These are phyloP conservation scores for Skeletonema costatum DNA, from an alignment of 108 stramenopile species.

Conservation along the genomic window DNA sequence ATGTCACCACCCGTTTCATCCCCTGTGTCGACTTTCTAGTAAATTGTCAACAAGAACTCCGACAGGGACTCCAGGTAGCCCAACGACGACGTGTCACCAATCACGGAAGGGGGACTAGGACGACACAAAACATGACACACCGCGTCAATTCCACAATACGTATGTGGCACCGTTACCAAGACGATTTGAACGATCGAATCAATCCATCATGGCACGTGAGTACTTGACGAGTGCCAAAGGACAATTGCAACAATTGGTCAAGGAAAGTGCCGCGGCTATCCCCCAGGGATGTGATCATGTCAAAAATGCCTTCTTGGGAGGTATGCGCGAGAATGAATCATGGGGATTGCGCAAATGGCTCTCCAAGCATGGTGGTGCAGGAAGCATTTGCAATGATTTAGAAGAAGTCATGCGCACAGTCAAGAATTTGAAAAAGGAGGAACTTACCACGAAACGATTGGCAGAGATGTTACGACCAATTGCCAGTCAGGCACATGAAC, in stretches of 20 bases:
- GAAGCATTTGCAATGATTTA: constrained; percentile 80
- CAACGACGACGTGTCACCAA: constrained; percentile 18
- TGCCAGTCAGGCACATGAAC: constrained; percentile 59
- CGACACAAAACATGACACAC: constrained; percentile 61
- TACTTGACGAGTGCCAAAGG: constrained; percentile 50
- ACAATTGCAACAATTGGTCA: constrained; percentile 59
- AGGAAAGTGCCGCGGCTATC: constrained; percentile 52
- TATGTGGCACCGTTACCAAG: constrained; percentile 70
- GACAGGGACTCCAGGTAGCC: constrained; percentile 71
- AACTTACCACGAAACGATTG: constrained; percentile 57
- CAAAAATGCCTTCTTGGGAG: constrained; percentile 86
- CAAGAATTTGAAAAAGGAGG: constrained; percentile 58
- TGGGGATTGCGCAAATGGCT: constrained; percentile 92
- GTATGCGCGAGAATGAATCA: constrained; percentile 89
- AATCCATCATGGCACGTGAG: constrained; percentile 54
- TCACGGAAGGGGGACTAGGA: constrained; percentile 14
- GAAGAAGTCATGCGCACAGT: constrained; percentile 69
- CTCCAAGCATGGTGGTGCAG: constrained; percentile 78
- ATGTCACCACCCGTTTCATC: constrained; percentile 74
- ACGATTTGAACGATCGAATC: constrained; percentile 64
- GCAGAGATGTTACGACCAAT: constrained; percentile 69
- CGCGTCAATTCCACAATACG: constrained; percentile 60
- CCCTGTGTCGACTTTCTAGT: constrained; percentile 91
- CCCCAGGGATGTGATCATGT: constrained; percentile 74
- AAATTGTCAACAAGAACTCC: constrained; percentile 84